Base-by-base conservation (phyloP, 495 filamentous ascomycete genomes). In the Aspergillus saccharolyticus region DNA sequence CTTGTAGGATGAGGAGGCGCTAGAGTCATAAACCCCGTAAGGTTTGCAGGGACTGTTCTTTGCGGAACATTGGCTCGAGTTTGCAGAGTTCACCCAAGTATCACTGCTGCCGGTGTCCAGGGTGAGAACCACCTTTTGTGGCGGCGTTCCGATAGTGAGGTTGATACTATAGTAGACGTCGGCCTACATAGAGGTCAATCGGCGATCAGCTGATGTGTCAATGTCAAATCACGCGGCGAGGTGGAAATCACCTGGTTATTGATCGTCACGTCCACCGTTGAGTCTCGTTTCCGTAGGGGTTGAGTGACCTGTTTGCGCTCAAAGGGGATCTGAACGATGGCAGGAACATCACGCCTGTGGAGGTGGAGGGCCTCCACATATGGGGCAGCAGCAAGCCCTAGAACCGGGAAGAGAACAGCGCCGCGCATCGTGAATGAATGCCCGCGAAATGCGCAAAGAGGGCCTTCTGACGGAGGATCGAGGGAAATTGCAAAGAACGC, bases 91-190 rank as follows among this genome's bases (percentile, higher is more conserved):
- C 4, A 73, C 68, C 90, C 90, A 96, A 14, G 92, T 74, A 72
- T 96, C 90, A 62, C 85, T 89, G 66, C 88, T 91, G 42, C 88
- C 88, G 9, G 85, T 91, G 66, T 91, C 88, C 52, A 91, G 64
- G 54, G 85, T 82, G 58, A 90, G 68, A 49, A 80, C 73, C 19
- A 89, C 56, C 3, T 66, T 63, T 61, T 83, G 82, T 18, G 80
- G 64, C 9, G 87, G 88, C 18, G 85, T 87, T 55, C 88, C 88
- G 53, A 91, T 60, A 7, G 83, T 85, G 15, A 80, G 78, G 65
- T 88, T 89, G 45, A 85, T 74, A 55, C 83, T 80, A 62, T 91
- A 91, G 17, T 85, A 70, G 43, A 76, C 80, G 73, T 83, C 74
- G 79, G 85, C n/a, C 62, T 64, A 48, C 33, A 15, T 39, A n/a